Conservation (phyloP, 192 early-diverging fungal species). For the Coemansia sp. region DNA sequence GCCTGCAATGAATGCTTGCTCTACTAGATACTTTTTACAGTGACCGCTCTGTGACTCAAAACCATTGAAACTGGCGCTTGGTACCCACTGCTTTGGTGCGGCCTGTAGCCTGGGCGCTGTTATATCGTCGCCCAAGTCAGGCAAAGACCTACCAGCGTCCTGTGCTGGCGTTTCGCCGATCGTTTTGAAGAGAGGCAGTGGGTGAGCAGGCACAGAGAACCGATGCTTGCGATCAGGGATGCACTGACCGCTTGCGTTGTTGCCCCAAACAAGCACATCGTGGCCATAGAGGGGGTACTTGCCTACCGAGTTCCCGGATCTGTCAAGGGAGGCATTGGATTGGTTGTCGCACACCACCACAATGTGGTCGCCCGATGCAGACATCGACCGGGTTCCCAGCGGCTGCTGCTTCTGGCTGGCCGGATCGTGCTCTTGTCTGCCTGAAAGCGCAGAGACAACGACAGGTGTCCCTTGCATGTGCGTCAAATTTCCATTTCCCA, state of each 20-base stretch:
- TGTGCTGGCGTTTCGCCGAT: neutral
- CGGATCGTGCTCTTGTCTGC: constrained; percentile 17
- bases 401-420: constrained; percentile 10
- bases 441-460: constrained; percentile 14
- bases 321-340: constrained; percentile 37
- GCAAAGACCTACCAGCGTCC: neutral
- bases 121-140: neutral
- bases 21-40: constrained; percentile 21
- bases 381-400: constrained; percentile 23
- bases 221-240: constrained; percentile 38
- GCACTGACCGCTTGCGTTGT: constrained; percentile 37
- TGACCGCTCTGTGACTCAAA: neutral
- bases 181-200: constrained; percentile 19
- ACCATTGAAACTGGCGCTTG: constrained; percentile 6
- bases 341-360: constrained; percentile 40
- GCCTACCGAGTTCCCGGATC: constrained; percentile 14
- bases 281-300: constrained; percentile 31
- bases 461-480: constrained; percentile 35
- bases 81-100: constrained; percentile 42
- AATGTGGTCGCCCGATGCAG: constrained; percentile 22
- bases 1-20: constrained; percentile 44
- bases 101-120: constrained; percentile 23
- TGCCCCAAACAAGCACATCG: constrained; percentile 46
- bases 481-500: constrained; percentile 27
- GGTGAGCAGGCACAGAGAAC: constrained; percentile 28